Base-by-base conservation (phyloP, 352 stramenopile species). In the Phytopythium vexans region DNA sequence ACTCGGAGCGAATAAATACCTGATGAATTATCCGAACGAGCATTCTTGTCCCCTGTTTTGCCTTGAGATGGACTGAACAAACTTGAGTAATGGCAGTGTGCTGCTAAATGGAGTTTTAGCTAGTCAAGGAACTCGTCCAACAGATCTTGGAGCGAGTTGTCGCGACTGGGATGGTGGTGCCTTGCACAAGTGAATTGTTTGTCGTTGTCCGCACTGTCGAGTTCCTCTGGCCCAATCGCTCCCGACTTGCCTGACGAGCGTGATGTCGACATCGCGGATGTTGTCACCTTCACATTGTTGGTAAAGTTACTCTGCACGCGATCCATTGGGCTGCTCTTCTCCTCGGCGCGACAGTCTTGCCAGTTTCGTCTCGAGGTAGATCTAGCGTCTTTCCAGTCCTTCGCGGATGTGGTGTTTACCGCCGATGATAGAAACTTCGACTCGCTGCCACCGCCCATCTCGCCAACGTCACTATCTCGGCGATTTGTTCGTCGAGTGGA, bases 101-200 rank as follows among this genome's bases (percentile, higher is more conserved):
- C 21, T 27, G 21, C 21, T 27, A 27, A 27, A 27, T 27, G 37
- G 11, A 31, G 21, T 14, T 49, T n/a, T 5, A 31, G 8, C 48
- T 66, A 58, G 6, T 64, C 72, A 37, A 88, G 60, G 49, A 88
- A 80, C 50, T 91, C 78, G 53, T 90, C 77, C n/a, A 91, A 66
- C 8, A 93, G 38, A 33, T 91, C 80, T 51, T 91, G 80, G 0
- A 90, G 62, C 38, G 85, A 44, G 32, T 70, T 67, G 54, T 78
- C 76, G 15, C 74, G 63, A 39, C 68, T 73, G 8, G 60, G 16
- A 34, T 48, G 43, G 14, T 54, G 52, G 16, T 50, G 16, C 16
- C 11, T 36, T 39, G 38, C 35, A 8, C 16, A 11, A 8, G 9
- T 27, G 21, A 27, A 27, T 27, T 27, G 21, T 32, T 56, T 35